Evolutionary conservation across 2,329 filamentous ascomycete species (phyloP), one percentile per base, ranked within the genome.

Genomic region (Cordyceps pruinosa): DNA sequence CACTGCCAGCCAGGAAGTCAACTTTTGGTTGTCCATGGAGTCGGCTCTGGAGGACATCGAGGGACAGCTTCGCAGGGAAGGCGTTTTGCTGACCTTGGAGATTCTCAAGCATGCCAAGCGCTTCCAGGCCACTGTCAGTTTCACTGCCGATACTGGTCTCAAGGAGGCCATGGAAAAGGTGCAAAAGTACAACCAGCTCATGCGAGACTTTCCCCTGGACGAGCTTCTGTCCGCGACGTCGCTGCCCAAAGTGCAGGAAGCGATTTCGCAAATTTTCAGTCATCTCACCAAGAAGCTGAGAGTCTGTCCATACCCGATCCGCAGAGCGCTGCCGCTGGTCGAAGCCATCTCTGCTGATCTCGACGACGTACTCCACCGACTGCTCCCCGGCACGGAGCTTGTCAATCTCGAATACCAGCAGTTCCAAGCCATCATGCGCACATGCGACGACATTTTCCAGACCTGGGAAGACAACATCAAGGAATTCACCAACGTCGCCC

Each of bases 11-110:
- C 94, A 97, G 71, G 94, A 99, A 72, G 96, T 99, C 72, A 97
- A 97, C 72, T 99, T 99, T 69, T 99, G 94, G 94, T 73, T 99
- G 51, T 95, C 91, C 2, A 96, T 99, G 89, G 95, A 99, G 72
- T 88, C 87, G 17, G 90, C 92, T 5, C 74, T 99, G 61, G 92
- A 97, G 70, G 88, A 88, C 28, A 96, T 99, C 59, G 93, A 97
- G 70, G 83, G 81, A 41, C 93, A 97, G 71, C 81, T 99, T 57
- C 81, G 86, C 61, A 91, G 92, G 62, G 90, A 96, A 57, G 94
- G 94, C 28, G 93, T 99, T 21, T 80, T 85, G 64, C 75, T 99
- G 66, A 97, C 95, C 0, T 82, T 99, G 69, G 93, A 97, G 65
- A 93, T 99, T 60, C 79, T 99, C 61, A 93, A 95, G 72, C 89